phyloP scores from a whole-genome alignment of 768 basidiomycete species.

The Flagelloscypha sp. region DNA sequence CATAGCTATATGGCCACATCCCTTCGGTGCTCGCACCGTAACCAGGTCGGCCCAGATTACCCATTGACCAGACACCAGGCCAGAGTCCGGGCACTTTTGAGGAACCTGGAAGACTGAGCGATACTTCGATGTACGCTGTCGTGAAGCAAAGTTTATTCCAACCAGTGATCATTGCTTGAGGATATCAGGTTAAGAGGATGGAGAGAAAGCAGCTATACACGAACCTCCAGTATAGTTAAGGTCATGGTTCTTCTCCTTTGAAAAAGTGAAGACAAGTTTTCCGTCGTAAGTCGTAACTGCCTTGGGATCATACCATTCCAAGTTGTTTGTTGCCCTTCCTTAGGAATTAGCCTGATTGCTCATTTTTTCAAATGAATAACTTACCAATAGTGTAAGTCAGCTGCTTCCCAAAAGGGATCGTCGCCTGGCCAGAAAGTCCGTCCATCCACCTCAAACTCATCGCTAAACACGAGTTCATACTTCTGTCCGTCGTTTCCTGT shows the following conservation, averaged over 20 bases:
- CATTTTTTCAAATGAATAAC: too few species aligned
- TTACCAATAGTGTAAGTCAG: conserved; percentile 60
- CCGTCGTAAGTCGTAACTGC: conserved; percentile 50
- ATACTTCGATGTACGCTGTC: conserved; percentile 83
- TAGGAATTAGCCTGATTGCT: too few species aligned
- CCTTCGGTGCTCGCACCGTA: conserved; percentile 89
- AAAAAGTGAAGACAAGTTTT: conserved; percentile 53
- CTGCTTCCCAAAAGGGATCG: conserved; percentile 71
- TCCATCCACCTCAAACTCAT: conserved; percentile 68
- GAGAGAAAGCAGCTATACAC: conserved; percentile 10
- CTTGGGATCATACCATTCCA: conserved; percentile 55
- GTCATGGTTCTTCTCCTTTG: conserved; percentile 47
- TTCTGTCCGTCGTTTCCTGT: conserved; percentile 67
- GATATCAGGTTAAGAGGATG: conserved; percentile 6
- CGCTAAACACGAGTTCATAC: conserved; percentile 83
- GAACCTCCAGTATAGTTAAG: conserved; percentile 57
- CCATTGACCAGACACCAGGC: conserved; percentile 83
- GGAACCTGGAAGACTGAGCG: conserved; percentile 66
- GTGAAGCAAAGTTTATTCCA: conserved; percentile 98
- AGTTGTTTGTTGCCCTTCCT: conserved; percentile 47
- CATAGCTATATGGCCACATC: conserved; percentile 81
- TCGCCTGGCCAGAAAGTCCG: conserved; percentile 68
- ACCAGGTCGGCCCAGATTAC: conserved; percentile 74
- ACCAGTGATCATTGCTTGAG: conserved; percentile 57
- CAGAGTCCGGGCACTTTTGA: conserved; percentile 63